Percentiles rank a stretch among this genome's conserved stretches.
Evolutionary conservation across 345 rosid species (phyloP).

Genomic region (Populus tremula): DNA sequence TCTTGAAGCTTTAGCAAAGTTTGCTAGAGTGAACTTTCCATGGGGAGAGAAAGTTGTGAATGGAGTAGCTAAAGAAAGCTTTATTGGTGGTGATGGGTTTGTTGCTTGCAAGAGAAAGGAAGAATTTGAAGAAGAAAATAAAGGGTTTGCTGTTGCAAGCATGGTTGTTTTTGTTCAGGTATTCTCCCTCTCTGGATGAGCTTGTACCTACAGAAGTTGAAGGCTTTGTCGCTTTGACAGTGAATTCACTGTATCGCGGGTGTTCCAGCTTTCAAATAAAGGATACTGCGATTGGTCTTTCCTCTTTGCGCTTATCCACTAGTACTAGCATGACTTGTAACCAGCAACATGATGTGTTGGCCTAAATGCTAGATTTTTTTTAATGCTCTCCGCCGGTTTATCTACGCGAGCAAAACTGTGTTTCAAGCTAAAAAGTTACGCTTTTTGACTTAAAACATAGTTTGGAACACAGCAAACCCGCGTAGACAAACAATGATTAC

Average conservation of each 20-base stretch:
- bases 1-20: conserved; percentile 14
- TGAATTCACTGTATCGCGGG: neutral
- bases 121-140: conserved; percentile 18
- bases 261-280: no score
- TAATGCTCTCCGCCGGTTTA: no score
- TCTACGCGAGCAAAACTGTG: no score
- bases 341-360: no score
- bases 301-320: no score
- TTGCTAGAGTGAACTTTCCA: conserved; percentile 8
- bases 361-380: no score
- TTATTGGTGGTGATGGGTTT: conserved; percentile 9
- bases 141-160: conserved; percentile 6
- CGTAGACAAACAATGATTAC: no score
- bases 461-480: no score
- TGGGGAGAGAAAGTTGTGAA: conserved; percentile 12
- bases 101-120: conserved; percentile 19
- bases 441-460: no score
- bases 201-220: neutral
- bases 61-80: conserved; percentile 1
- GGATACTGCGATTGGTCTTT: no score
- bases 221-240: neutral
- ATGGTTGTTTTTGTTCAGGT: neutral
- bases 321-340: no score
- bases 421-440: no score
- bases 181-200: neutral